Base-by-base conservation (phyloP, 371 early-diverging fungal species). In the Zychaea mexicana region DNA sequence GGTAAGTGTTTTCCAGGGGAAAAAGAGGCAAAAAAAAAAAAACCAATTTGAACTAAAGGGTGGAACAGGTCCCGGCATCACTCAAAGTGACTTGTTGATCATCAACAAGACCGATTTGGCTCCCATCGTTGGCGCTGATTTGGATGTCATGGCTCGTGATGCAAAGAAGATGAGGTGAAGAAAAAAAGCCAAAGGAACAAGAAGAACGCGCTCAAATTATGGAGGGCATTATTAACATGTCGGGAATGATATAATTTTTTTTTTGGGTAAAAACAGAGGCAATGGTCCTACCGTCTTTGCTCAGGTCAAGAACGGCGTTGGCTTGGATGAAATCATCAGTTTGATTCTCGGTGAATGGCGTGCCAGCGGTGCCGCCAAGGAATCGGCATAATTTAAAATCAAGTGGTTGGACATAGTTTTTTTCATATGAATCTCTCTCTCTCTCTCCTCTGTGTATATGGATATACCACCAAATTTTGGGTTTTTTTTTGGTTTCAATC, bases 41-140 rank as follows among this genome's bases (percentile, higher is more conserved):
- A 42, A 42, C n/a, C 4, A 15, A 42, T 42, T 17, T 17, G 17
- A 15, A 13, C 13, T 0, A 5, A 33, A 33, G 5, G 33, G 12
- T 33, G 15, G 7, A 12, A 42, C 52, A 79, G 81, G 95, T 64
- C 97, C 97, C 45, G 97, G 97, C 64, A 96, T 96, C 64, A 96
- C 95, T 24, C 94, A 96, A 71, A 92, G 93, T 65, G 97, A 97
- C 68, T 81, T 97, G 53, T 62, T 97, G 57, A 84, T 97, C 56
- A 89, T 97, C 74, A 97, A 97, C 85, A 97, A 97, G 88, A 96
- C 94, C 3, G 97, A 97, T 73, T 75, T 97, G 45, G 97, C 97
- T 9, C 79, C 77, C 46, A 86, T 89, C 49, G 92, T 97, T 7
- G 96, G 96, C 22, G 94, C 96, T 10, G 94, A 96, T 60, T 80